These are phyloP conservation scores for Dictyostelium purpureum DNA, from an alignment of 78 protist species.

Conservation along the genomic window DNA sequence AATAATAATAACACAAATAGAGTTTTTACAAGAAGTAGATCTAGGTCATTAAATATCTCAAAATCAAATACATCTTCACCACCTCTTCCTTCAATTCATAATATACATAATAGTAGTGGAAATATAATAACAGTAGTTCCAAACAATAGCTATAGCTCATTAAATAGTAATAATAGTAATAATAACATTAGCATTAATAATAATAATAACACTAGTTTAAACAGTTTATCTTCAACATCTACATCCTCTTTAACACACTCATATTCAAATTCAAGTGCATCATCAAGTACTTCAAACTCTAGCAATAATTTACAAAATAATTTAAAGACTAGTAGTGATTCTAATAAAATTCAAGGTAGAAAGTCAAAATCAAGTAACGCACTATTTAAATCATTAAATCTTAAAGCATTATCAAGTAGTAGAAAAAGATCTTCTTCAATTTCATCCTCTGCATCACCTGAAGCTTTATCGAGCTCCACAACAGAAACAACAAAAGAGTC, in stretches of 20 bases:
- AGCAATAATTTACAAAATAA: neutral
- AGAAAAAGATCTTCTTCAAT: constrained; percentile 7
- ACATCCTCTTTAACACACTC: neutral
- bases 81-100: neutral
- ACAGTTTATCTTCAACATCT: neutral
- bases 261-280: neutral
- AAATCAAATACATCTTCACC: neutral
- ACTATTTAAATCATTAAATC: constrained; percentile 22
- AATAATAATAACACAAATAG: neutral
- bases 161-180: neutral
- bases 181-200: neutral
- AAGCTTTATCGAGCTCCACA: neutral
- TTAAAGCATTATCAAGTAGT: neutral
- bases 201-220: neutral
- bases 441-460: neutral
- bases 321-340: neutral
- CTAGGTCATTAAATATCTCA: constrained; percentile 41
- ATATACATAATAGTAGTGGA: neutral
- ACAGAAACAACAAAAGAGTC: neutral
- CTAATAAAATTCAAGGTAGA: constrained; percentile 36
- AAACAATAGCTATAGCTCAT: too few species aligned
- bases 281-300: neutral
- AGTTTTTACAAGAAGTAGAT: constrained; percentile 26
- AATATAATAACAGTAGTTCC: neutral
- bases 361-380: constrained; percentile 61